A percentile compares a stretch with the other conserved stretches of the same genome.
These are phyloP conservation scores for Blastobotrys terrestris DNA, from an alignment of 805 yeast species.

Conservation along the genomic window DNA sequence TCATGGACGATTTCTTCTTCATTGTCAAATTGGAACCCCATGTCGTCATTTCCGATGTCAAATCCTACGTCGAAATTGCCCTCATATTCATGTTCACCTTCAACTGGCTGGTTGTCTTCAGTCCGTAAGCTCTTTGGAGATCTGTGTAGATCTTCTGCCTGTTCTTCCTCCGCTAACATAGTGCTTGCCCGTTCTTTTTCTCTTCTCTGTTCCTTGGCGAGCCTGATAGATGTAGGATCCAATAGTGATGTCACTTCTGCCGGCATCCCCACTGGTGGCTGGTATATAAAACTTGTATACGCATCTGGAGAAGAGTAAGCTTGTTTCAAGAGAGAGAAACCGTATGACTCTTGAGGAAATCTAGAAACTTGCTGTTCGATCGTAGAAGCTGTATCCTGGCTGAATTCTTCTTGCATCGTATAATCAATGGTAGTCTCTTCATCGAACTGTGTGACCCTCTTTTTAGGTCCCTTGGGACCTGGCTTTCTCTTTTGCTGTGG, in stretches of 20 bases:
- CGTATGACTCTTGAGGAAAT: background rate
- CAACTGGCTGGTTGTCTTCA: background rate
- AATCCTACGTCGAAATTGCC: background rate
- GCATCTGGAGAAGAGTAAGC: background rate
- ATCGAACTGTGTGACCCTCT: background rate
- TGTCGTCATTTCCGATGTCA: background rate
- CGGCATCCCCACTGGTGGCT: background rate
- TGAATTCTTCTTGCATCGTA: background rate
- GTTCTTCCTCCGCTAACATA: background rate
- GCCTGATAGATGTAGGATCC: background rate
- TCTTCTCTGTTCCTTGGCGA: background rate
- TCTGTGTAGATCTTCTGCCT: background rate
- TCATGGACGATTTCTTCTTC: slow-evolving; percentile 4
- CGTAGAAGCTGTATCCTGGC: background rate
- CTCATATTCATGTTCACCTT: slow-evolving; percentile 5
- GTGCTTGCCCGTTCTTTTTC: background rate
- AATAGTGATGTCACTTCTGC: background rate
- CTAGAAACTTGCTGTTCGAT: background rate
- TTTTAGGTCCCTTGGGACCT: background rate
- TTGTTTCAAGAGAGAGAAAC: background rate
- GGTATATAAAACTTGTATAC: background rate
- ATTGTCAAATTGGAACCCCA: background rate
- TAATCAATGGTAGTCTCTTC: background rate
- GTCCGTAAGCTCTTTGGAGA: slow-evolving; percentile 1
- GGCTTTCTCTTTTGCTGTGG: background rate